Evolutionary conservation across 1,284 basidiomycete genomes (phyloP).

Genomic region (Amylostereum areolatum): DNA sequence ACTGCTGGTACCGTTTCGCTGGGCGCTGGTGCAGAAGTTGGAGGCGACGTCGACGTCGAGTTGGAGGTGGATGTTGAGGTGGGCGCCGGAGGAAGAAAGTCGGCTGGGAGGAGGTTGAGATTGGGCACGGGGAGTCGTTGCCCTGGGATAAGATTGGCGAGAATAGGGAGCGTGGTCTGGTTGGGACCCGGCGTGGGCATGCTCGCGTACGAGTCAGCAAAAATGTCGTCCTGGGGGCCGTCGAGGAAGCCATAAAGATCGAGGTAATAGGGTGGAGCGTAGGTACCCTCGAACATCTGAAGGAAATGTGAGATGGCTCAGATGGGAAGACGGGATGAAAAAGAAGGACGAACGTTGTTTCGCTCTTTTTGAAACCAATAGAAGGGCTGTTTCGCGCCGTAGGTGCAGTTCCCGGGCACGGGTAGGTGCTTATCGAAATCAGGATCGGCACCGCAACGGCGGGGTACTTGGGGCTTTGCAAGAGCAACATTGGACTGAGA

Average conservation of each 20-base stretch:
- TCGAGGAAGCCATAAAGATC: slow-evolving; percentile 57
- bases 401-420: slow-evolving; percentile 46
- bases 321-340: not conserved
- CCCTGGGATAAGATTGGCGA: not conserved
- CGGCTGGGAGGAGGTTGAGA: not conserved
- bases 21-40: too few relatives aligned
- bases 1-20: too few relatives aligned
- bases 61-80: not conserved
- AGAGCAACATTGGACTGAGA: slow-evolving; percentile 46
- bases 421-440: slow-evolving; percentile 27
- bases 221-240: slow-evolving; percentile 62
- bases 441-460: slow-evolving; percentile 27
- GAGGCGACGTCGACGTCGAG: too few relatives aligned
- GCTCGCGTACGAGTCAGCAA: slow-evolving; percentile 36
- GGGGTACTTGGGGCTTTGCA: slow-evolving; percentile 23
- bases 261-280: slow-evolving; percentile 52
- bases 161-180: slow-evolving; percentile 8
- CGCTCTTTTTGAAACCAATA: slow-evolving; percentile 55
- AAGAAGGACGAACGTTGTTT: slow-evolving; percentile 23
- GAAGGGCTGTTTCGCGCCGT: slow-evolving; percentile 60
- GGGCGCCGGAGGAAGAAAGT: not conserved
- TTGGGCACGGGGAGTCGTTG: not conserved
- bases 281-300: slow-evolving; percentile 52
- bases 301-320: not conserved
- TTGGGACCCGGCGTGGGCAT: slow-evolving; percentile 7